Base-by-base conservation (phyloP, 139 green algal species). In the Eudorina sp. region DNA sequence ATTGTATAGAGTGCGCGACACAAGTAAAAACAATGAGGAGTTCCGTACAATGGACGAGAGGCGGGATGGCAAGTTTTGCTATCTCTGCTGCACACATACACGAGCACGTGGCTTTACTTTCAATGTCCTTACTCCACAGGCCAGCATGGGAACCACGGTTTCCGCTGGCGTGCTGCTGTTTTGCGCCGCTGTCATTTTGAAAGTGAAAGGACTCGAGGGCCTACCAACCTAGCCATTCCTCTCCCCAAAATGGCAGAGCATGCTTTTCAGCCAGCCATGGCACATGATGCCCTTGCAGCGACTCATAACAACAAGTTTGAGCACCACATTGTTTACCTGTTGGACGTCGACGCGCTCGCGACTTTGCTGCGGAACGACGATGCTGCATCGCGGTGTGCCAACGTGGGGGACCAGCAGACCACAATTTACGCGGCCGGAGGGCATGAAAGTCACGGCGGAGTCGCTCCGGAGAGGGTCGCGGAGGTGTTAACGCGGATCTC, bases 401-500 rank as follows among this genome's bases (percentile, higher is more conserved):
- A 41, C 14, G n/a, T 36, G 36, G 25, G 1, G 34, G 34, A 53
- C 19, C 70, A 79, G 40, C 23, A 58, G 29, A 41, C 41, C 31
- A 21, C 41, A 40, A 18, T 23, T 14, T 5, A 53, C 16, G 14
- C 25, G 13, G 2, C 40, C 9, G 36, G 38, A 23, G 70, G 70
- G 38, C 70, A 40, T 55, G 40, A 53, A 34, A 16, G 70, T 16
- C 40, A 79, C 34, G 70, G 34, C 3, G 31, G 27, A 34, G 13
- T 79, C 55, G 40, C 16, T 13, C 40, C 70, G 40, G 70, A 79
- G 13, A 79, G 41, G 40, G 19, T 79, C 70, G 21, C 70, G 6
- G 70, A 79, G 40, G 40, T 53, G 70, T 43, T 58, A 25, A 79
- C 70, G 70, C 73, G 73, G 45, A 11, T 81, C 14, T 81, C 73